Evolutionary conservation across 306 rosid genomes (phyloP), one percentile per base, ranked within the genome.

Genomic region (apple (Malus domestica)): DNA sequence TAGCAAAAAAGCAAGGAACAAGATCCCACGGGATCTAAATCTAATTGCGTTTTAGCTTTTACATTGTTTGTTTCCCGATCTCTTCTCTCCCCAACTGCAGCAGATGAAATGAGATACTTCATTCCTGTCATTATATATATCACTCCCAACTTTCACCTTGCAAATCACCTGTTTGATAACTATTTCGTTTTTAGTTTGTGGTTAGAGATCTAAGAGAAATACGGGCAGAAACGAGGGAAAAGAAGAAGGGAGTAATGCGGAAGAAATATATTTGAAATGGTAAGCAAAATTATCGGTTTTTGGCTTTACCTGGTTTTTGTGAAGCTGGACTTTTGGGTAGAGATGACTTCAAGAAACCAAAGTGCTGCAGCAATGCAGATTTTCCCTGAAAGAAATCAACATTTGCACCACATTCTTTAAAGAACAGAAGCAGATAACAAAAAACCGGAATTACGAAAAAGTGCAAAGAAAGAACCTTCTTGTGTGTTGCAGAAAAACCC

Each of bases 401-500:
- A 66, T 67, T 61, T 33, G 14, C 72, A 67, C 42, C 35, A 46
- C 45, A 44, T 38, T 58, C 45, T 27, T 58, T 55, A 15, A n/a
- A 38, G 8, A 40, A 64, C n/a, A 15, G 20, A 20, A 64, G 19
- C 44, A 54, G 3, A 40, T 16, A 33, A 72, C 3, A 11, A 32
- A 46, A 33, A 69, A 20, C 8, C 2, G 6, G 7, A 15, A 51
- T 51, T 15, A 8, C 13, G 58, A 68, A 68, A 44, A 9, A 38
- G 42, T 9, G 32, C 10, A 65, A 70, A 54, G 46, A 70, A 79
- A 10, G 19, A 68, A 90, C 97, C 91, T 88, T 82, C 71, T 69
- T 79, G 74, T 85, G 86, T 75, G 93, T 83, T 40, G 96, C 89
- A 71, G 93, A 90, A 80, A 80, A 86, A 71, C 87, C 85, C 71